Conservation (phyloP, 345 rosid species). For the Euclidium syriacum region DNA sequence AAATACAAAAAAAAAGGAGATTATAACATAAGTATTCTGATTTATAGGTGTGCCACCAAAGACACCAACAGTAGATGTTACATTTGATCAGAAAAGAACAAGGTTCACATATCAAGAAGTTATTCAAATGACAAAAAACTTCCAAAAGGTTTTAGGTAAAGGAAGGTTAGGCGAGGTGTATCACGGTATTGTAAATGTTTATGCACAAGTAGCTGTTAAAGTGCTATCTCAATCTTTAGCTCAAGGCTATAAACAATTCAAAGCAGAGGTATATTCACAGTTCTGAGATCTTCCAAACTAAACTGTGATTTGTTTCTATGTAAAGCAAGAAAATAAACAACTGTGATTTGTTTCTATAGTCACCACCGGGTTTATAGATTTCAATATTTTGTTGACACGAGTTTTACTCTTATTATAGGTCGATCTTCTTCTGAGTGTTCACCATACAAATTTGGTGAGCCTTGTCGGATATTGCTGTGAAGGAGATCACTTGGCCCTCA, state of each 20-base stretch:
- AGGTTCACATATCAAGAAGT: constrained; percentile 29
- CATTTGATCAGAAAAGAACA: constrained; percentile 7
- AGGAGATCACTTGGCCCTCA: constrained; percentile 27
- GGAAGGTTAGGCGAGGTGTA: constrained; percentile 50
- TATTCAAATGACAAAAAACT: constrained; percentile 30
- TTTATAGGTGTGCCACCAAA: neutral
- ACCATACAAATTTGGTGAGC: constrained; percentile 43
- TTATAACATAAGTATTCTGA: too few relatives aligned
- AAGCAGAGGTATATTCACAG: constrained; percentile 36
- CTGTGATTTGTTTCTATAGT: too few relatives aligned
- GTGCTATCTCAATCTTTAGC: constrained; percentile 34
- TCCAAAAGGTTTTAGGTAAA: constrained; percentile 34
- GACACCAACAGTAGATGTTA: neutral
- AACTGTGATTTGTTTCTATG: neutral
- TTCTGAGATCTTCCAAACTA: neutral
- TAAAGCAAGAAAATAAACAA: too few relatives aligned
- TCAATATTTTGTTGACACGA: too few relatives aligned
- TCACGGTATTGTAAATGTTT: constrained; percentile 29
- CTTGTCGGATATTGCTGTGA: constrained; percentile 45
- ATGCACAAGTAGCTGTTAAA: constrained; percentile 42
- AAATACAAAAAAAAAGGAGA: too few relatives aligned
- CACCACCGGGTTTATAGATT: too few relatives aligned
- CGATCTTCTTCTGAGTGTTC: constrained; percentile 36
- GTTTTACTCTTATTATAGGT: constrained; percentile 30
- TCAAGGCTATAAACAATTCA: constrained; percentile 39